Conservation (phyloP, 148 eudicot genomes). For the Camellia japonica region DNA sequence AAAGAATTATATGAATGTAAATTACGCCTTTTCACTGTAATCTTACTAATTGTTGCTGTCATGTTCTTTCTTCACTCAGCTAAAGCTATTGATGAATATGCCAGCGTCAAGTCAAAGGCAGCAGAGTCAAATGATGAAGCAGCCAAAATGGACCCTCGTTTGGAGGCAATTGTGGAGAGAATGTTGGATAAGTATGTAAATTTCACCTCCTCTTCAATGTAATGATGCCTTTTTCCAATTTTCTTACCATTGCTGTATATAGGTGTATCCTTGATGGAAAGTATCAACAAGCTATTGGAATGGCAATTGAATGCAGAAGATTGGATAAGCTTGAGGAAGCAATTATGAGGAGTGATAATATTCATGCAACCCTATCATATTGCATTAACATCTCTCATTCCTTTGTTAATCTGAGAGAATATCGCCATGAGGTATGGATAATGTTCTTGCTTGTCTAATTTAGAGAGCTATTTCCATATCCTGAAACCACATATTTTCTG, state of each 20-base stretch:
- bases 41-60: neutral
- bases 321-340: slow-evolving; percentile 94
- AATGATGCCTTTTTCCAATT: neutral
- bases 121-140: slow-evolving; percentile 64
- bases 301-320: slow-evolving; percentile 83
- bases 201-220: slow-evolving; percentile 2
- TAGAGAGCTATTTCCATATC: neutral
- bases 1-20: neutral
- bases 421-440: slow-evolving; percentile 72
- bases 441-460: neutral
- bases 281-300: slow-evolving; percentile 88
- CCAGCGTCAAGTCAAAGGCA: slow-evolving; percentile 67
- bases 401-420: slow-evolving; percentile 75
- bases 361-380: slow-evolving; percentile 68
- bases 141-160: slow-evolving; percentile 66
- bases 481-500: neutral
- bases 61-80: slow-evolving; percentile 40
- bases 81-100: slow-evolving; percentile 97
- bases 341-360: slow-evolving; percentile 70
- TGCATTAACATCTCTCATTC: slow-evolving; percentile 77
- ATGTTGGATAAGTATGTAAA: slow-evolving; percentile 85
- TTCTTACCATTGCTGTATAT: slow-evolving; percentile 13
- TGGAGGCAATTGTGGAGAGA: slow-evolving; percentile 96
- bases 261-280: slow-evolving; percentile 86
- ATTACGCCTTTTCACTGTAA: neutral